Evolutionary conservation across 2,329 filamentous ascomycete genomes (phyloP), one percentile per base, ranked within the genome.

Genomic region (Pseudogymnoascus sp.): DNA sequence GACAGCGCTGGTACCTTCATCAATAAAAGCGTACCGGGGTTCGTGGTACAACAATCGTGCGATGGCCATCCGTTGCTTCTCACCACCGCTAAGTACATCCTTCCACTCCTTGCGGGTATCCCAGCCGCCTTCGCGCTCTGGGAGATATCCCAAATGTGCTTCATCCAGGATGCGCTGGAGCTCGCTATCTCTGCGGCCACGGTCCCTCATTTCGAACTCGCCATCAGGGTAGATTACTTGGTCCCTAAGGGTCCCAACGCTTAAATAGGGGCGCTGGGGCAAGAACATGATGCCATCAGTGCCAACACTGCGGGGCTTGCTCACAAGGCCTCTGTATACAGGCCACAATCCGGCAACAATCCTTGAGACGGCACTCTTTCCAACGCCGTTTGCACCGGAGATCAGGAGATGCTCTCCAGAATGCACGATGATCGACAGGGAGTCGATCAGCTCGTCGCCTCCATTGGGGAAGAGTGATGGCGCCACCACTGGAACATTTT

Each of bases 51-150:
- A 79, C 60, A 99, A 75, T 50, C 95, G 82, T 3, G 96, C 93
- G 70, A 99, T 91, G 0, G 86, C 91, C 84, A 99, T 91, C 21
- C 95, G 83, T 78, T 99, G 95, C 79, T 99, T 99, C 81, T 99
- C 95, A 11, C 95, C 95, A 40, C 95, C 95, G 67, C 89, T 93
- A n/a, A 99, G 81, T 4, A 99, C 91, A 69, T 97, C 93, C 77
- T 97, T 97, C 95, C 95, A 99, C 73, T 96, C 93, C 76, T 99
- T 97, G 63, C 91, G 85, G 4, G 91, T 95, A 72, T 99, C 91
- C 92, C 92, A 97, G 13, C 95, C 95, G 40, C 95, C 95, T 79
- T 99, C 95, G 15, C 95, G 87, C 59, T 93, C 87, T 1, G 91
- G 90, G 0, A 99, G 82, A 75, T 99, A 97, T 3, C 92, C 93